Base-by-base conservation (phyloP, 257 asterid species). In the Salvia splendens region DNA sequence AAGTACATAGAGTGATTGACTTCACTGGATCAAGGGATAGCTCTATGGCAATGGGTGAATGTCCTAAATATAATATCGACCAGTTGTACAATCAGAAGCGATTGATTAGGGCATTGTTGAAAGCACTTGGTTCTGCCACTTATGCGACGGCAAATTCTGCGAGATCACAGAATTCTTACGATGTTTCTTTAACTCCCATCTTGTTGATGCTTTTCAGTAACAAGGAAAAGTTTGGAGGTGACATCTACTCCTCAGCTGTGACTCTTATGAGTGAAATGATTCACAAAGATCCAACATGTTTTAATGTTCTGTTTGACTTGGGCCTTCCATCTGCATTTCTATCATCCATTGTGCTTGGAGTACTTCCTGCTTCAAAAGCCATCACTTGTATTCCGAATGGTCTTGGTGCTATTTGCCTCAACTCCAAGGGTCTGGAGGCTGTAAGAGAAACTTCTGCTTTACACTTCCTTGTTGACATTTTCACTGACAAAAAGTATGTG, bases 221-320 rank as follows among this genome's bases (percentile, higher is more conserved):
- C 77, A 84, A 89, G 74, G 96, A 84, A 58, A 85, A 75, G 52
- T 92, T 92, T 73, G 98, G 98, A 73, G 95, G 96, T 35, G 98
- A 92, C 71, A 86, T 92, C 46, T 92, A 85, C 74, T 82, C 93
- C 62, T 83, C 98, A 5, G 88, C 92, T 63, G 98, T 86, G 78
- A 87, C 96, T 40, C 95, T 92, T 73, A 89, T 92, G 96, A 92
- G 96, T 68, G 98, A 92, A 80, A 89, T 92, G 82, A 92, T 92
- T 82, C 98, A 92, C 81, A 92, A 87, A 79, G 96, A 92, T 68
- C 98, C 98, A 7, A 89, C 96, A 5, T 84, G 98, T 79, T 92
- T 81, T 64, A 84, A 85, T 72, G 84, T 82, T 62, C 74, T 92
- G 85, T 79, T 78, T 67, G 98, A 92, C 77, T 77, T 92, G 91